phyloP scores from a whole-genome alignment of 805 yeast species.

The Wickerhamomyces chambardii region DNA sequence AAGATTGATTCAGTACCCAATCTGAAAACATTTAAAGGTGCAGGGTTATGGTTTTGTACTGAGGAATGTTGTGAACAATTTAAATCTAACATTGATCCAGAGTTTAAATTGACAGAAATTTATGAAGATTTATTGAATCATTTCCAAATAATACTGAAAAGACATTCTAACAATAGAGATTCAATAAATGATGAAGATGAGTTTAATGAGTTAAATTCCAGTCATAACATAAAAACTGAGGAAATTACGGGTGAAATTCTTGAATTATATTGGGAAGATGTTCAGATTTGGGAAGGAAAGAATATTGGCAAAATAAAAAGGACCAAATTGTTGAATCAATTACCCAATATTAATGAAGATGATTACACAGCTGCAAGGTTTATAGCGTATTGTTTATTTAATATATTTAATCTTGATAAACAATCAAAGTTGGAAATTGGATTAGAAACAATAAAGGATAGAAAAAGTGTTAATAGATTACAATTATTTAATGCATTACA shows the following conservation, averaged over 20 bases:
- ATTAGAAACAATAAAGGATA: neutral
- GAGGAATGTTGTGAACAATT: slow-evolving; percentile 32
- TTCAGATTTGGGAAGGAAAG: slow-evolving; percentile 27
- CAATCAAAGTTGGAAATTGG: slow-evolving; percentile 6
- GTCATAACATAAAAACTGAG: slow-evolving; percentile 5
- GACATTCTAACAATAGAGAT: slow-evolving; percentile 8
- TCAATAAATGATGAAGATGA: slow-evolving; percentile 3
- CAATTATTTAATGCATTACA: slow-evolving; percentile 33
- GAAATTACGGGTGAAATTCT: slow-evolving; percentile 12
- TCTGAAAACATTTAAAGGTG: slow-evolving; percentile 20
- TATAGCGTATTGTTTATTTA: slow-evolving; percentile 29
- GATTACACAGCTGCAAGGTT: slow-evolving; percentile 46
- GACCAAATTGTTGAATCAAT: slow-evolving; percentile 23
- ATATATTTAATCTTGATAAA: slow-evolving; percentile 15
- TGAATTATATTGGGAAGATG: slow-evolving; percentile 27
- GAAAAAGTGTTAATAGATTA: neutral
- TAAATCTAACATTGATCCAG: slow-evolving; percentile 20
- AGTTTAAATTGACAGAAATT: slow-evolving; percentile 23
- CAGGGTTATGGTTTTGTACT: slow-evolving; percentile 47
- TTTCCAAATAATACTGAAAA: slow-evolving; percentile 22
- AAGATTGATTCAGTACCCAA: slow-evolving; percentile 17
- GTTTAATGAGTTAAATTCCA: no score
- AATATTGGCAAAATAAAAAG: slow-evolving; percentile 19
- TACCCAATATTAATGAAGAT: slow-evolving; percentile 40
- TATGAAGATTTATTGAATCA: slow-evolving; percentile 22